Conservation (phyloP, 1,139 yeast species). For the Martiniozyma asiatica region DNA sequence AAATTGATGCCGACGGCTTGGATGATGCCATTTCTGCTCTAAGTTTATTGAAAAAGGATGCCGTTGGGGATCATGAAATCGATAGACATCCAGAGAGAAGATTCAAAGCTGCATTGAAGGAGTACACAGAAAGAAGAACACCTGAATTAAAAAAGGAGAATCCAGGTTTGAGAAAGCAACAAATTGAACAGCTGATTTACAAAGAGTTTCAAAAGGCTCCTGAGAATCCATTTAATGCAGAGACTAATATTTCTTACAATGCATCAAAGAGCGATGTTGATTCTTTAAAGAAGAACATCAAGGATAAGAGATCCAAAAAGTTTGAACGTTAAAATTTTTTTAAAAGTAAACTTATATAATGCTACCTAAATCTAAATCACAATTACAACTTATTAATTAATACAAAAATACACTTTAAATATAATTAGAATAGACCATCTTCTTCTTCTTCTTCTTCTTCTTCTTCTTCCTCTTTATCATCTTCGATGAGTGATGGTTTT, state of each 20-base stretch:
- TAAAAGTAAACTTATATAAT: background rate
- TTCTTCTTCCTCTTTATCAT: conserved; percentile 1
- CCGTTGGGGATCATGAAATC: conserved; percentile 47
- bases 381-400: background rate
- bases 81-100: conserved; percentile 88
- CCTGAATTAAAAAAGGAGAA: conserved; percentile 68
- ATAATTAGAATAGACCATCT: conserved; percentile 9
- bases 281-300: conserved; percentile 38
- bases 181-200: conserved; percentile 57
- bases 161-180: conserved; percentile 74
- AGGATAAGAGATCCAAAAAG: conserved; percentile 27
- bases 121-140: conserved; percentile 58
- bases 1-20: conserved; percentile 58
- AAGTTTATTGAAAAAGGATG: conserved; percentile 46
- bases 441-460: conserved; percentile 8
- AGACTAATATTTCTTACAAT: conserved; percentile 49
- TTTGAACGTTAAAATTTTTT: conserved; percentile 16
- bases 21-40: conserved; percentile 74
- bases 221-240: conserved; percentile 80
- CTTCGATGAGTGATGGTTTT: background rate
- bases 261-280: conserved; percentile 48
- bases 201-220: conserved; percentile 76
- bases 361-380: no score
- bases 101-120: conserved; percentile 69
- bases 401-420: conserved; percentile 1